Evolutionary conservation across 306 rosid genomes (phyloP).

Genomic region (Phaseolus lunatus): DNA sequence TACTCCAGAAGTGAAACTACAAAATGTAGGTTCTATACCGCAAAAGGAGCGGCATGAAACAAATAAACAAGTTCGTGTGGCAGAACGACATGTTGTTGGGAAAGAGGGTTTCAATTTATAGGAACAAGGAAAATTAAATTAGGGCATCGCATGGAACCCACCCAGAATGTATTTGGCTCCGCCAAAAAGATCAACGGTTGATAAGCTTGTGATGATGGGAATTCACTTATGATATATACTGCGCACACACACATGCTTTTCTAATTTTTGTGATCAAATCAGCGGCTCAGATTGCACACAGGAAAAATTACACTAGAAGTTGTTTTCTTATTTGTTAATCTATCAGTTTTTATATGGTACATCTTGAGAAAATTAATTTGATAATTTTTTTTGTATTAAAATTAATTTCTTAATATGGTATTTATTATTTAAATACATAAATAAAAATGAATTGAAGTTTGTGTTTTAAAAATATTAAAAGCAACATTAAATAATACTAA

Average conservation of each 20-base stretch:
- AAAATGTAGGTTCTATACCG: neutral
- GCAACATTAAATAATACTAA: no score
- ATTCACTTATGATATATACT: neutral
- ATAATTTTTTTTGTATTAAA: neutral
- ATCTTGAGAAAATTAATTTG: neutral
- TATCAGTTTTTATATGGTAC: neutral
- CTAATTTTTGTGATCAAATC: neutral
- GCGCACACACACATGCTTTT: neutral
- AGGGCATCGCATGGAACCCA: constrained; percentile 49
- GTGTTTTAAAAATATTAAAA: no score
- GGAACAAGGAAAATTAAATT: constrained; percentile 28
- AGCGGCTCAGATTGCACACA: neutral
- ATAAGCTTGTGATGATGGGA: neutral
- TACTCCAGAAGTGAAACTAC: neutral
- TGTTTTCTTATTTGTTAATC: neutral
- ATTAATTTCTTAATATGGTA: neutral
- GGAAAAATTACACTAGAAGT: neutral
- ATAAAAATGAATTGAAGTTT: no score
- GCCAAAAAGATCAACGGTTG: constrained; percentile 2
- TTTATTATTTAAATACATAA: no score
- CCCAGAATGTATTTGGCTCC: neutral
- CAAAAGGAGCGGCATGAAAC: neutral
- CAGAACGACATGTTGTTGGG: neutral
- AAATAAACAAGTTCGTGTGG: neutral
- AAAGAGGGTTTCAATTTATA: constrained; percentile 38